Base-by-base conservation (phyloP, 306 rosid genomes). In the Prinsepia uniflora region DNA sequence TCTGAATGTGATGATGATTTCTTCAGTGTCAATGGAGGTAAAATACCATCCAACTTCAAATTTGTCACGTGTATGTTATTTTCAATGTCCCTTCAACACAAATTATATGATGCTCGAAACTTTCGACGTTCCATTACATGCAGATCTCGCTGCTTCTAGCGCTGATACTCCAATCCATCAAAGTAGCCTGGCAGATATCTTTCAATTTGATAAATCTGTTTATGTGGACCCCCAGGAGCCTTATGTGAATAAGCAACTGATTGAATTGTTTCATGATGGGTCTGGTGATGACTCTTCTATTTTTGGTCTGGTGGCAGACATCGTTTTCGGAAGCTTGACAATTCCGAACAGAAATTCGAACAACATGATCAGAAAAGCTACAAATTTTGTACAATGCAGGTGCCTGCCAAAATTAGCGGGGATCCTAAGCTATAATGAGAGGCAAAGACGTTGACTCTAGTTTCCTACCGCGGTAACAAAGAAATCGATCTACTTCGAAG, bases 1-100 rank as follows among this genome's bases (percentile, higher is more conserved):
- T 85, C 89, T 44, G 89, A 85, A 19, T 73, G 63, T 44, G 89
- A 85, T 44, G 89, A 85, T 59, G 89, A 85, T 73, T 85, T 44
- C 83, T 78, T 71, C 69, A 85, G 89, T 54, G 79, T 77, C 48
- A 80, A 78, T 45, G 77, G 84, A 30, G 89, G 89, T 85, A 67
- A 68, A 49, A 39, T 3, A 18, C 15, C 12, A 13, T 14, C 4
- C 67, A 18, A n/a, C 19, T 12, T 46, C 22, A 34, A 24, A 12
- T 43, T 42, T 59, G 30, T 59, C 57, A 39, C 17, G 11, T 0
- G n/a, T 1, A 45, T 43, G 6, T 43, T 24, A 24, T 24, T 24
- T 24, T 24, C 22, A 46, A 10, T 47, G 56, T 65, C 43, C 50
- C 30, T 24, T 24, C 30, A 24, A 24, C 30, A 19, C 10, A 42